Evolutionary conservation across 179 eudicot genomes (phyloP), one percentile per base, ranked within the genome.

Genomic region (Beta lomatogona): DNA sequence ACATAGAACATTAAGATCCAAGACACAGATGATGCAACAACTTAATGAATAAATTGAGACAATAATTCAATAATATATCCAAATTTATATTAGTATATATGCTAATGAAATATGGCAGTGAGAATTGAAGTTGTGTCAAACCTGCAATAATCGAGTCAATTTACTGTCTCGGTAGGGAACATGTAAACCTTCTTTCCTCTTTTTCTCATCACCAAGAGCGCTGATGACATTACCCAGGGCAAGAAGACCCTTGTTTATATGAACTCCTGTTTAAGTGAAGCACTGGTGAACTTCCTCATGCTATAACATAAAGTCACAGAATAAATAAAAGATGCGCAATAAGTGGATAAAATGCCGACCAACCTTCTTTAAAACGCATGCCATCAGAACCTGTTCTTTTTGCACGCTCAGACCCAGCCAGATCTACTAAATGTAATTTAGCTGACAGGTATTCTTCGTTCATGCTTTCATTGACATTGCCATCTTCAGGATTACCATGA

Each of bases 371-470:
- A 82, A 97, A 97, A 77, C 99, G 99, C 89, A 97, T 86, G 87
- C 99, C 99, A 91, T 97, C 99, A 78, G 99, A 97, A 76, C 99
- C 99, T 21, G 99, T 97, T 82, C 99, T 88, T 85, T 97, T 97
- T 61, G 99, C 99, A 76, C 99, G 88, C 87, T 97, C 99, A 53
- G 99, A 97, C 82, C 99, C 99, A 80, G 99, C 99, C 80, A 97
- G 99, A 88, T 97, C 99, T 72, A 97, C 99, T 81, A 97, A 89
- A 85, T 97, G 99, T 90, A 97, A 86, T 79, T 97, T 97, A 73
- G 99, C 98, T 87, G 98, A 93, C n/a, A 97, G 87, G 86, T 97
- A 97, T 84, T 97, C 99, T 61, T 94, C 99, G 44, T 86, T 82
- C 90, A 93, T 92, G 79, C 88, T 85, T 41, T 90, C 97, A 83